Percentiles rank a stretch among this genome's conserved stretches.
phyloP scores from a whole-genome alignment of 495 filamentous ascomycete genomes.

The Lindgomyces ingoldianus region DNA sequence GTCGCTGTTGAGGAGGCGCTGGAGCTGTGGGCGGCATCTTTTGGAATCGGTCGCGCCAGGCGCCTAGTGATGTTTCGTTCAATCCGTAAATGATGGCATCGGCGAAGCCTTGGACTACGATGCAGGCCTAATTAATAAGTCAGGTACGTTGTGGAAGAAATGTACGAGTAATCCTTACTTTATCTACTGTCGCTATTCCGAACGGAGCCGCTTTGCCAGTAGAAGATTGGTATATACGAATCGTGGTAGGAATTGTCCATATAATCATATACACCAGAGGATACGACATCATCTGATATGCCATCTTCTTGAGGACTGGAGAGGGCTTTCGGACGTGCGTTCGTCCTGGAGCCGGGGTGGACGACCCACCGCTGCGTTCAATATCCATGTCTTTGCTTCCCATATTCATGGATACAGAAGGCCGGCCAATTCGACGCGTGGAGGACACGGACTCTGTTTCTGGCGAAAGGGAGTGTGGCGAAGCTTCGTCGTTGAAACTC shows the following conservation, averaged over 20 bases:
- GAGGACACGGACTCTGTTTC: conserved; percentile 35
- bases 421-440: conserved; percentile 27
- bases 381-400: conserved; percentile 26
- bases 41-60: conserved; percentile 31
- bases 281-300: conserved; percentile 50
- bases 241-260: conserved; percentile 49
- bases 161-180: conserved; percentile 32
- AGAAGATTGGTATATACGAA: conserved; percentile 49
- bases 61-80: conserved; percentile 41
- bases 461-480: conserved; percentile 16
- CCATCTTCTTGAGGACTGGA: conserved; percentile 42
- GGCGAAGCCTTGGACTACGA: conserved; percentile 50
- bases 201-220: conserved; percentile 44
- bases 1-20: background rate
- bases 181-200: conserved; percentile 48
- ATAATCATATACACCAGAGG: conserved; percentile 50
- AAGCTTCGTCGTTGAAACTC: conserved; percentile 41
- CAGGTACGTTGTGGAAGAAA: background rate
- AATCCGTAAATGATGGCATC: conserved; percentile 51
- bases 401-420: conserved; percentile 17
- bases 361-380: conserved; percentile 2
- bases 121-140: conserved; percentile 40
- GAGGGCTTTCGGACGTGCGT: conserved; percentile 21
- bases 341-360: background rate
- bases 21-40: conserved; percentile 14